These are phyloP conservation scores for Microcyclospora tardicrescens DNA, from an alignment of 2,329 filamentous ascomycete species.

Conservation along the genomic window DNA sequence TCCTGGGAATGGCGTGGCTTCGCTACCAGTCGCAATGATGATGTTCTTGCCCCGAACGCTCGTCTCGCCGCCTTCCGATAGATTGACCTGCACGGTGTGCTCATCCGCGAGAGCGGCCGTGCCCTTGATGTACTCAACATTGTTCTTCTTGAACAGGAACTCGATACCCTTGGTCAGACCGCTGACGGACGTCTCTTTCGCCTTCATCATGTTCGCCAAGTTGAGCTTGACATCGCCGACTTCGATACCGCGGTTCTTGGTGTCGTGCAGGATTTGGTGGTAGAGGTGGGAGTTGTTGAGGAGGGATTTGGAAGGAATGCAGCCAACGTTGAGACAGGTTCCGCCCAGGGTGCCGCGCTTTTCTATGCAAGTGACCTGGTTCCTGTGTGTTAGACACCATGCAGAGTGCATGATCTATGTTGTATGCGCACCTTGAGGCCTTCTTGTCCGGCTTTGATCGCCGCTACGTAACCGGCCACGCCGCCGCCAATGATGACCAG, in stretches of 20 bases:
- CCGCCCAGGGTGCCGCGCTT: conserved; percentile 91
- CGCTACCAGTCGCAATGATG: conserved; percentile 88
- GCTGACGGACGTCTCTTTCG: conserved; percentile 82
- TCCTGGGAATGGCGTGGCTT: conserved; percentile 91
- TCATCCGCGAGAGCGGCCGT: conserved; percentile 66
- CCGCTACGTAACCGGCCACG: conserved; percentile 95
- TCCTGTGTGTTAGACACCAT: conserved; percentile 3
- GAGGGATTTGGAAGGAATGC: conserved; percentile 97
- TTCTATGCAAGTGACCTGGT: conserved; percentile 87
- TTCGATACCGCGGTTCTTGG: conserved; percentile 92
- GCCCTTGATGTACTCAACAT: conserved; percentile 95
- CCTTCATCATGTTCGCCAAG: conserved; percentile 92
- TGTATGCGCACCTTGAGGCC: conserved; percentile 64
- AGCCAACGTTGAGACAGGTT: conserved; percentile 97
- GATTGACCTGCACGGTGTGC: conserved; percentile 40
- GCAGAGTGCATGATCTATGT: conserved; percentile 5
- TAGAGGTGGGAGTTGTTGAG: conserved; percentile 99
- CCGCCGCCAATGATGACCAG: conserved; percentile 95
- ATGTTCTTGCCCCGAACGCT: conserved; percentile 89
- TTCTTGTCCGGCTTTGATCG: conserved; percentile 97
- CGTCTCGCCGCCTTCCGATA: conserved; percentile 84
- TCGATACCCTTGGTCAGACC: conserved; percentile 94
- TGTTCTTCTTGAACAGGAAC: conserved; percentile 98
- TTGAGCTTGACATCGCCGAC: conserved; percentile 96
- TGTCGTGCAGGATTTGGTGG: conserved; percentile 93